These are phyloP conservation scores for Yamadazyma diospyri DNA, from an alignment of 1,139 yeast genomes.

Conservation along the genomic window DNA sequence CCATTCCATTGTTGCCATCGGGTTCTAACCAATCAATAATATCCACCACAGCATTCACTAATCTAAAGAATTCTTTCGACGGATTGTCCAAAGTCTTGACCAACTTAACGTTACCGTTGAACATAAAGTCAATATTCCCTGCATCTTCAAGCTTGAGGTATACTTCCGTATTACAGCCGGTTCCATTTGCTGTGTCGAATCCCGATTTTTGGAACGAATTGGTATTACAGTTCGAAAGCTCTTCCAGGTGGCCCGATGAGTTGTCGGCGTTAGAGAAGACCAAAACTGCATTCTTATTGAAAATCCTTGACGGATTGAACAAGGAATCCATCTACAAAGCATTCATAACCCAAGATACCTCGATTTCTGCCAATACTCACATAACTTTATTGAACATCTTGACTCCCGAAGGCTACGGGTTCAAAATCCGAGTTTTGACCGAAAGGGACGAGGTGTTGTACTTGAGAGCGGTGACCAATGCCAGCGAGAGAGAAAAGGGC, in stretches of 20 bases:
- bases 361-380: slow-evolving; percentile 62
- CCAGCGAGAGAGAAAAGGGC: slow-evolving; percentile 52
- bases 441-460: slow-evolving; percentile 80
- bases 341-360: slow-evolving; percentile 59
- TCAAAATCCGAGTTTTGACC: slow-evolving; percentile 66
- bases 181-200: slow-evolving; percentile 72
- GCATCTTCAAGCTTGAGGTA: slow-evolving; percentile 70
- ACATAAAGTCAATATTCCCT: slow-evolving; percentile 68
- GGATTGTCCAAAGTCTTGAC: slow-evolving; percentile 52
- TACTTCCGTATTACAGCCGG: slow-evolving; percentile 74
- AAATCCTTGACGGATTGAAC: slow-evolving; percentile 58
- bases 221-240: slow-evolving; percentile 81
- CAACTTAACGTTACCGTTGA: slow-evolving; percentile 63
- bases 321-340: slow-evolving; percentile 53
- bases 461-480: slow-evolving; percentile 62
- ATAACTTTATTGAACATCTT: slow-evolving; percentile 60
- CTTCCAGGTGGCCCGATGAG: slow-evolving; percentile 96
- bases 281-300: slow-evolving; percentile 82
- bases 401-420: slow-evolving; percentile 87
- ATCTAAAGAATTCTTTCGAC: slow-evolving; percentile 64
- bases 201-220: slow-evolving; percentile 82
- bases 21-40: slow-evolving; percentile 51
- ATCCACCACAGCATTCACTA: slow-evolving; percentile 51
- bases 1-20: slow-evolving; percentile 58
- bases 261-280: slow-evolving; percentile 79